A percentile compares a stretch with the other conserved stretches of the same genome.
Evolutionary conservation across 805 yeast species (phyloP).

Genomic region (Pichia ethanolica): DNA sequence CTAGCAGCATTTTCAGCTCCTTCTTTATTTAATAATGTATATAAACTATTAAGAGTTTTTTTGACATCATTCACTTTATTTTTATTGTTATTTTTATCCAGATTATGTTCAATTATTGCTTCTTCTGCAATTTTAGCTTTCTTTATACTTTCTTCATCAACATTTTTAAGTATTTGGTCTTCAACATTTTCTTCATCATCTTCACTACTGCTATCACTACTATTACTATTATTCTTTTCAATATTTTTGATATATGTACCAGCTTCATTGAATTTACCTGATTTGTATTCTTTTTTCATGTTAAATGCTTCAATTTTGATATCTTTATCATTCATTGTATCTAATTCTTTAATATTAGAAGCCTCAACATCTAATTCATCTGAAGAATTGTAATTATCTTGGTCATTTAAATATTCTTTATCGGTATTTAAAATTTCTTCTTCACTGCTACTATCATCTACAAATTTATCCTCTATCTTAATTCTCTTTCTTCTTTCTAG

Average conservation of each 20-base stretch:
- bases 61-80: too few species aligned
- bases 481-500: not conserved
- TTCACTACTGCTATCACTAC: not conserved
- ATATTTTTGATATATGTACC: conserved; percentile 42
- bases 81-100: too few species aligned
- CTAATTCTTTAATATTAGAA: not conserved
- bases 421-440: not conserved
- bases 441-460: not conserved
- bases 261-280: conserved; percentile 52
- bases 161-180: not conserved
- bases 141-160: not conserved
- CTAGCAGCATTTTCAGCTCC: too few species aligned
- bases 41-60: too few species aligned
- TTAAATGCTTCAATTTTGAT: conserved; percentile 57
- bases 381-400: not conserved
- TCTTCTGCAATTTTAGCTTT: not conserved
- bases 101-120: too few species aligned
- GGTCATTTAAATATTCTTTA: too few species aligned
- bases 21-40: too few species aligned
- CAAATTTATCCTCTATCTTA: not conserved
- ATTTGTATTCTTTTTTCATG: conserved; percentile 46
- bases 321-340: conserved; percentile 3
- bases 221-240: conserved; percentile 17
- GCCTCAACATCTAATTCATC: not conserved
- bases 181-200: not conserved